Evolutionary conservation across 1,139 yeast genomes (phyloP), one percentile per base, ranked within the genome.

Genomic region (Blastobotrys malaysiensis): DNA sequence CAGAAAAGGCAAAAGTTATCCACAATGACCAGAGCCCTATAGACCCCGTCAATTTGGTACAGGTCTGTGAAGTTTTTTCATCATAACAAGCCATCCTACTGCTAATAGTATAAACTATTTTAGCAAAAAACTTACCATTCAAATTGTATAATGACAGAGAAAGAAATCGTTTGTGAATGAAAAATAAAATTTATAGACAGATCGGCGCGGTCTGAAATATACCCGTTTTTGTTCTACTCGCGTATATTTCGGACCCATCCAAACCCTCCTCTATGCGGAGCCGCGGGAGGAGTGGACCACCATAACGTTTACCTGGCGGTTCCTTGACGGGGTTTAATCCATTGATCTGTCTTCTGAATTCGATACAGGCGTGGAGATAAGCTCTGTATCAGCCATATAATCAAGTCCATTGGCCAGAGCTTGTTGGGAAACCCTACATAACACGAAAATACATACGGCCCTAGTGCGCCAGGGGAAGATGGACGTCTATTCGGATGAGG

Each of bases 401-500:
- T n/a, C n/a, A n/a, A n/a, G n/a, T n/a, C n/a, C n/a, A n/a, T n/a
- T n/a, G n/a, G n/a, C n/a, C n/a, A n/a, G n/a, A n/a, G n/a, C n/a
- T 9, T 26, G 31, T 26, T 13, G 11, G 13, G 31, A 13, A 26
- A 9, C 2, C 31, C 31, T 13, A 5, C 3, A 13, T 31, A 31
- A 31, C 39, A 31, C 39, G 39, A 26, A n/a, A n/a, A n/a, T n/a
- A n/a, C n/a, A 13, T 31, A 31, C 39, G 13, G 14, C 5, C 11
- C 5, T 16, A n/a, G 3, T 2, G 11, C 14, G 16, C 39, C 39
- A 31, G 39, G 39, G 39, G 39, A 31, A 31, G 4, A 31, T 31
- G 21, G 59, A 56, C 50, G 53, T 81, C 26, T 93, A 86, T 64
- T 75, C 83, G 1, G 95, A 88, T 65, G 95, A 87, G 67, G 91